A percentile compares a stretch with the other conserved stretches of the same genome.
These are phyloP conservation scores for Cyberlindnera veronae DNA, from an alignment of 805 yeast genomes.

Conservation along the genomic window DNA sequence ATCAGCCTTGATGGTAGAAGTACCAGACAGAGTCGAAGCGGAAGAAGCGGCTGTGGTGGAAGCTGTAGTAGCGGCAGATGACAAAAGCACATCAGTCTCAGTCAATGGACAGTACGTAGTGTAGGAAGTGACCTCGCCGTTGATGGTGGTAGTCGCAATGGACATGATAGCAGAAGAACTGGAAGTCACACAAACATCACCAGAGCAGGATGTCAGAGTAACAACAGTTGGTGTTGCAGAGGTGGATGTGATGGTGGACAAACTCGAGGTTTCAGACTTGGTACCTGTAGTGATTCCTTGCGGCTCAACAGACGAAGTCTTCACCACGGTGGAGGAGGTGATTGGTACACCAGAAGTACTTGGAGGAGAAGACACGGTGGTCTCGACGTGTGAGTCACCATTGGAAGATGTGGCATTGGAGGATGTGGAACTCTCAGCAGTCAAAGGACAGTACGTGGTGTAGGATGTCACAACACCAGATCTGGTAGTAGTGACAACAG, in stretches of 20 bases:
- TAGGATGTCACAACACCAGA: conserved; percentile 28
- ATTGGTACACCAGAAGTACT: too few species aligned
- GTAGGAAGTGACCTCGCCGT: conserved; percentile 33
- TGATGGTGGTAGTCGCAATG: conserved; percentile 32
- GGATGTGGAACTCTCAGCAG: not conserved
- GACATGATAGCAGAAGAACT: conserved; percentile 27
- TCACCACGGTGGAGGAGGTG: too few species aligned
- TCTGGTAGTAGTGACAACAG: conserved; percentile 33
- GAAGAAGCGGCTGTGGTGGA: conserved; percentile 11
- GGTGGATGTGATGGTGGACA: too few species aligned
- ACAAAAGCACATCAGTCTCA: not conserved
- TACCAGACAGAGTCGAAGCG: conserved; percentile 3
- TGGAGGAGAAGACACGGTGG: too few species aligned
- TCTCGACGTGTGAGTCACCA: not conserved
- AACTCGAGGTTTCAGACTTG: too few species aligned
- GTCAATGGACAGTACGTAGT: conserved; percentile 35
- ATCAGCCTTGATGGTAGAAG: not conserved
- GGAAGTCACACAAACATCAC: conserved; percentile 27
- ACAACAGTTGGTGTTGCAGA: conserved; percentile 27
- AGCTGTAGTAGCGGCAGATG: conserved; percentile 14
- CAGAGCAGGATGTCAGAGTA: conserved; percentile 31
- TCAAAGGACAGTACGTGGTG: conserved; percentile 26
- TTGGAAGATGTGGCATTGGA: not conserved
- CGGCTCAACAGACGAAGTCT: too few species aligned
- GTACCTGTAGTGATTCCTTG: too few species aligned